Evolutionary conservation across 768 basidiomycete genomes (phyloP).

Genomic region (Mycena maculata): DNA sequence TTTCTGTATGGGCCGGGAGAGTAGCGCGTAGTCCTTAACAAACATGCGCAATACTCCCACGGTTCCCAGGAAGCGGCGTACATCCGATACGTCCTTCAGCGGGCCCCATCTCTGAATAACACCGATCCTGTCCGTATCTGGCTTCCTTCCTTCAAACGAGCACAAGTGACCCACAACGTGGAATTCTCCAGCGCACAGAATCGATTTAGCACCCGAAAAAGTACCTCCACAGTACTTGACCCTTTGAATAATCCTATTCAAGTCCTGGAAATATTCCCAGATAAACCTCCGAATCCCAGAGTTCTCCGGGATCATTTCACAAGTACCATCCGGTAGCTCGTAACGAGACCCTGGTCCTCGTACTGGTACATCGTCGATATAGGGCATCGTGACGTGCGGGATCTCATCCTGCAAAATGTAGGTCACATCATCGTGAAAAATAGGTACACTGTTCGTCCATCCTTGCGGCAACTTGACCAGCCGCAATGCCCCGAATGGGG

Average conservation of each 20-base stretch:
- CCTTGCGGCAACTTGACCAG: slow-evolving; percentile 45
- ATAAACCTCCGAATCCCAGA: slow-evolving; percentile 34
- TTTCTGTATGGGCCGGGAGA: slow-evolving; percentile 26
- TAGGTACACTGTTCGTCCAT: slow-evolving; percentile 44
- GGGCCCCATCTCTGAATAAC: slow-evolving; percentile 40
- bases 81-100: slow-evolving; percentile 27
- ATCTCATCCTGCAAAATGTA: slow-evolving; percentile 45
- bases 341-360: slow-evolving; percentile 40
- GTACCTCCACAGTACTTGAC: slow-evolving; percentile 31
- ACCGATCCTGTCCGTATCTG: slow-evolving; percentile 39
- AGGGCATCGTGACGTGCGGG: slow-evolving; percentile 39
- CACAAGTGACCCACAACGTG: slow-evolving; percentile 50
- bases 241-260: slow-evolving; percentile 21
- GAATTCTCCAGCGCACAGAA: slow-evolving; percentile 47
- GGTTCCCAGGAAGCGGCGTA: slow-evolving; percentile 45
- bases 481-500: slow-evolving; percentile 34
- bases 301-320: slow-evolving; percentile 36
- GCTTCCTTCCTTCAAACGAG: slow-evolving; percentile 45
- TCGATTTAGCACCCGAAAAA: slow-evolving; percentile 42
- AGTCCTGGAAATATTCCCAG: slow-evolving; percentile 32
- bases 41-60: slow-evolving; percentile 36
- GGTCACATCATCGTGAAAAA: slow-evolving; percentile 45
- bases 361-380: slow-evolving; percentile 45
- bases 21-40: slow-evolving; percentile 34
- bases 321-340: slow-evolving; percentile 29